These are phyloP conservation scores for Blumeriella jaapii DNA, from an alignment of 2,329 filamentous ascomycete genomes.

Conservation along the genomic window DNA sequence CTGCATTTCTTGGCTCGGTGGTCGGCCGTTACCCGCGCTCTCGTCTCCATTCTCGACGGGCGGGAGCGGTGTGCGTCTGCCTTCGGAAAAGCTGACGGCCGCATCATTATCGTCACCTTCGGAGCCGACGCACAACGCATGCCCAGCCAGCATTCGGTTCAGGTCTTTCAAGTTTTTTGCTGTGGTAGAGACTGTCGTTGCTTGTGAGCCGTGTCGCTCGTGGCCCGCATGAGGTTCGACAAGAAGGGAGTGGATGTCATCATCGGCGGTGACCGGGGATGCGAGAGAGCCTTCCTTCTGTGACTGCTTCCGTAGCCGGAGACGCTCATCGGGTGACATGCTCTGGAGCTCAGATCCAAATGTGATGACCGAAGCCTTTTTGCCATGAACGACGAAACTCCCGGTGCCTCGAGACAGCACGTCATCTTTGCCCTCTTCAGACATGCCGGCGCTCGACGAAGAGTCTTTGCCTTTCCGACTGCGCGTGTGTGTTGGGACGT, in stretches of 20 bases:
- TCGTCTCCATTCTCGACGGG: conserved; percentile 32
- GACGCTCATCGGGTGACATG: conserved; percentile 60
- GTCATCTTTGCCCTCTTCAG: conserved; percentile 42
- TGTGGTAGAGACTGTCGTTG: conserved; percentile 56
- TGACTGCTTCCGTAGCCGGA: conserved; percentile 48
- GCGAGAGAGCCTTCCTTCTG: conserved; percentile 30
- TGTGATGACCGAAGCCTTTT: conserved; percentile 95
- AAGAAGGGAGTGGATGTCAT: conserved; percentile 43
- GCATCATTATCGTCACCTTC: conserved; percentile 48
- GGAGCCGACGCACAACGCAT: conserved; percentile 30
- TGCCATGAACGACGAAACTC: conserved; percentile 93
- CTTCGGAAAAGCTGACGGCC: conserved; percentile 49
- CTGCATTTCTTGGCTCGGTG: conserved; percentile 14
- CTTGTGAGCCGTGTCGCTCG: conserved; percentile 46
- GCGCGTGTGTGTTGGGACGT: conserved; percentile 55
- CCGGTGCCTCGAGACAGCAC: conserved; percentile 68
- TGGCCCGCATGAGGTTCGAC: conserved; percentile 32
- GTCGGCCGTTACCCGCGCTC: conserved; percentile 11
- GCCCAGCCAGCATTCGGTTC: conserved; percentile 46
- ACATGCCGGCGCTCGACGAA: conserved; percentile 41
- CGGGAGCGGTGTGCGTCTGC: conserved; percentile 42
- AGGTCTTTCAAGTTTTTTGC: conserved; percentile 53
- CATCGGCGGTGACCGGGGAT: conserved; percentile 20
- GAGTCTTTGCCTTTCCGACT: conserved; percentile 70
- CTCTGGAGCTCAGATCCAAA: conserved; percentile 85